A percentile compares a stretch with the other conserved stretches of the same genome.
These are phyloP conservation scores for Aspergillus incahuasiensis DNA, from an alignment of 495 filamentous ascomycete species.

Conservation along the genomic window DNA sequence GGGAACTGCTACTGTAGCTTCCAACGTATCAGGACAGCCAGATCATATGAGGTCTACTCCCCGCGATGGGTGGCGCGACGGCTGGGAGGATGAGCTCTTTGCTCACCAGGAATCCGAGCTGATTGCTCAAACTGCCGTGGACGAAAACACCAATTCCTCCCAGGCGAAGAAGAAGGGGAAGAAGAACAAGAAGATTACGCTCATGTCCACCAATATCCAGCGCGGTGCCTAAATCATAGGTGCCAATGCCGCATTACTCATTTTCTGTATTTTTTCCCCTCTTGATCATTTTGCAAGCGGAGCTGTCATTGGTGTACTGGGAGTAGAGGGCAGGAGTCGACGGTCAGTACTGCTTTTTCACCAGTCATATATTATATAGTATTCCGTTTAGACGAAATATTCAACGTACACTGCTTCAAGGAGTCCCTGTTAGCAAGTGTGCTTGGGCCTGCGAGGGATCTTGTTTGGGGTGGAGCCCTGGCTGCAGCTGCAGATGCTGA, in stretches of 20 bases:
- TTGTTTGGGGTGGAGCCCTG: background rate
- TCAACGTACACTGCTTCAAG: background rate
- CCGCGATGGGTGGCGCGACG: constrained; percentile 79
- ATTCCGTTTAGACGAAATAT: background rate
- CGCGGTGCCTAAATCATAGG: constrained; percentile 47
- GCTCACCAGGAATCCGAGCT: constrained; percentile 42
- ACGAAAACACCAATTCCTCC: constrained; percentile 22
- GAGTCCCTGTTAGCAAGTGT: background rate
- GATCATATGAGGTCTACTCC: constrained; percentile 27
- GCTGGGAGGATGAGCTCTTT: constrained; percentile 65
- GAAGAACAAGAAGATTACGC: constrained; percentile 88
- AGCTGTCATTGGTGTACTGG: background rate
- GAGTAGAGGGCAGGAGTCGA: constrained; percentile 9
- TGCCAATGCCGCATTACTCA: background rate
- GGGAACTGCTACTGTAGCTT: constrained; percentile 67
- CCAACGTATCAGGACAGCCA: constrained; percentile 44
- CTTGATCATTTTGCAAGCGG: background rate
- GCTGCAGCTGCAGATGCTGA: background rate
- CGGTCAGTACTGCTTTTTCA: background rate
- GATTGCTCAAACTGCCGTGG: constrained; percentile 32
- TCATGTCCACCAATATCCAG: constrained; percentile 83
- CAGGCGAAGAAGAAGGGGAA: constrained; percentile 64
- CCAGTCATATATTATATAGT: background rate
- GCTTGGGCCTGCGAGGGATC: background rate
- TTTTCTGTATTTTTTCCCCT: background rate